These are phyloP conservation scores for Spongospora subterranea DNA, from an alignment of 208 protist species.

Conservation along the genomic window DNA sequence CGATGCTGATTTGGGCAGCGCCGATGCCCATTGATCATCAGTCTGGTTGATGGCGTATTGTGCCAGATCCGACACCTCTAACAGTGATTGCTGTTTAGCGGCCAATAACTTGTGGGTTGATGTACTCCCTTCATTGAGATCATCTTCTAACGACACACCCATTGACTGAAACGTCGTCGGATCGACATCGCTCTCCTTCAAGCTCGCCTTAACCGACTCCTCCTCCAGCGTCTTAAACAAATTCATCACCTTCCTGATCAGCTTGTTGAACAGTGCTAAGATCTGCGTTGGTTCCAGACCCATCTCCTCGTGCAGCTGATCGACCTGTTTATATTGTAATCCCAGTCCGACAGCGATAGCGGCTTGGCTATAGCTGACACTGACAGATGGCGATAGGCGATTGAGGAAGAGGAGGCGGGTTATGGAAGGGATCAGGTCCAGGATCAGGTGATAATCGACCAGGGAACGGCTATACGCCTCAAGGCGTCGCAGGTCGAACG, in stretches of 20 bases:
- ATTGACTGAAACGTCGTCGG: not conserved
- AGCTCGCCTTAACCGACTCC: not conserved
- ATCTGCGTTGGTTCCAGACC: not conserved
- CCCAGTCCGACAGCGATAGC: slow-evolving; percentile 54
- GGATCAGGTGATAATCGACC: slow-evolving; percentile 60
- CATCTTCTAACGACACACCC: not conserved
- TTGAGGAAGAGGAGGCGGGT: slow-evolving; percentile 39
- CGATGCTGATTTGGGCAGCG: not conserved
- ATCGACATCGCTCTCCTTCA: not conserved
- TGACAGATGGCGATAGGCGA: not conserved
- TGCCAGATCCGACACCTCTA: not conserved
- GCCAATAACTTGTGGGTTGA: not conserved
- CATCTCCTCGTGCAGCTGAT: slow-evolving; percentile 2
- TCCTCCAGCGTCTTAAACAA: not conserved
- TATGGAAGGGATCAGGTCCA: slow-evolving; percentile 58
- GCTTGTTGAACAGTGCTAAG: slow-evolving; percentile 52
- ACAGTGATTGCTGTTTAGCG: slow-evolving; percentile 2
- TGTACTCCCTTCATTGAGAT: not conserved
- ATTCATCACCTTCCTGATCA: slow-evolving; percentile 34
- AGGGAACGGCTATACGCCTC: slow-evolving; percentile 25
- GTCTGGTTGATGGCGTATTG: slow-evolving; percentile 26
- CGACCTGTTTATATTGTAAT: slow-evolving; percentile 44
- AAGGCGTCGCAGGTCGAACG: slow-evolving; percentile 35
- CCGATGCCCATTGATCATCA: not conserved
- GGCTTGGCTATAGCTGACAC: slow-evolving; percentile 2